phyloP scores from a whole-genome alignment of 2,329 filamentous ascomycete genomes.

The Fusarium graminum region DNA sequence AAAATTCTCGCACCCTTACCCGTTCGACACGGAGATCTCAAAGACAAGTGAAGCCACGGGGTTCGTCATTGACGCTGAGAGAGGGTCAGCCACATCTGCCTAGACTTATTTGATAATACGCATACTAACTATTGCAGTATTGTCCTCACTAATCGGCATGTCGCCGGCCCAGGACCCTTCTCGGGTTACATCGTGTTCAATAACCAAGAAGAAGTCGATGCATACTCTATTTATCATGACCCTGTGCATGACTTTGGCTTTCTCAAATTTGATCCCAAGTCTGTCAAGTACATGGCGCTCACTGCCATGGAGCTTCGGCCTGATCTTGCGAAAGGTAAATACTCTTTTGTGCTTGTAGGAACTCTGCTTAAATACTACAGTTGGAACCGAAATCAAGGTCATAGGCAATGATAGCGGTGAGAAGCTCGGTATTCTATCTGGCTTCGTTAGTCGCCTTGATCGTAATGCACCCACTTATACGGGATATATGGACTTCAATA shows the following conservation, averaged over 20 bases:
- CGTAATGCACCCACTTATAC: conserved; percentile 98
- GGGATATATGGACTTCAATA: conserved; percentile 97
- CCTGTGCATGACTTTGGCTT: conserved; percentile 99
- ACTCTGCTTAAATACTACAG: not conserved
- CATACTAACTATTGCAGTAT: conserved; percentile 7
- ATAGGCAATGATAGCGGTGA: conserved; percentile 37
- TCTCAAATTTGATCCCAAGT: conserved; percentile 92
- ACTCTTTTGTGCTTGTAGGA: accelerated
- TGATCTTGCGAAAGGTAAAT: conserved; percentile 25
- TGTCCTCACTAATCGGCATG: conserved; percentile 86
- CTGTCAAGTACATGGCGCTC: conserved; percentile 97
- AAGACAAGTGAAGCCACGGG: conserved; percentile 97
- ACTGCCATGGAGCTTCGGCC: conserved; percentile 49
- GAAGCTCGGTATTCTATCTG: conserved; percentile 66
- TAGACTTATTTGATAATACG: accelerated
- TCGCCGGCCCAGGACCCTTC: conserved; percentile 94
- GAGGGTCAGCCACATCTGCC: conserved; percentile 7
- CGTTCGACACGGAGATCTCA: conserved; percentile 94
- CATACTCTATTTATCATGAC: conserved; percentile 95
- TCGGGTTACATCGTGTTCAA: conserved; percentile 99
- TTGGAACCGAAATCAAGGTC: conserved; percentile 36
- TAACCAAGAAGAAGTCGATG: conserved; percentile 97
- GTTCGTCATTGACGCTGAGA: conserved; percentile 29
- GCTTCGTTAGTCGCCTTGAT: conserved; percentile 95
- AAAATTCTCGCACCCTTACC: conserved; percentile 96